Evolutionary conservation across 2,329 filamentous ascomycete species (phyloP).

Genomic region (Colletotrichum musae): DNA sequence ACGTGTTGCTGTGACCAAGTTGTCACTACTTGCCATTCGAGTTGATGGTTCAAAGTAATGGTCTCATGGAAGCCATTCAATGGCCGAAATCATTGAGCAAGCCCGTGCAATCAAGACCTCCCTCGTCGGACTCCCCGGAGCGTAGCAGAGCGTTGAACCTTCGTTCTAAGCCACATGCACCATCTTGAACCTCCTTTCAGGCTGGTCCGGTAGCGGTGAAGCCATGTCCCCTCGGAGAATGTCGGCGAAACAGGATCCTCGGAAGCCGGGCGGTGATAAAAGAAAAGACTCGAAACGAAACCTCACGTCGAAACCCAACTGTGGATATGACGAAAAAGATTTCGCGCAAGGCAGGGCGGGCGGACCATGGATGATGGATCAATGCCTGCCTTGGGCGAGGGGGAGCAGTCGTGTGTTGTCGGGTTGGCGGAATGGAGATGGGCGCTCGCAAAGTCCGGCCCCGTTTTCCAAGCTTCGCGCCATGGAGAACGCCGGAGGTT

Average conservation of each 20-base stretch:
- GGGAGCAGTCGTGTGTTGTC: conserved; percentile 9
- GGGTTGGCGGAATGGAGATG: conserved; percentile 14
- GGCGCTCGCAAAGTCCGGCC: conserved; percentile 16
- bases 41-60: neutral
- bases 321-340: conserved; percentile 29
- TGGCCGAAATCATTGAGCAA: neutral
- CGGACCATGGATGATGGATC: conserved; percentile 34
- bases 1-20: neutral
- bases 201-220: conserved; percentile 17
- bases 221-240: neutral
- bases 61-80: conserved; percentile 3
- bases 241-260: conserved; percentile 20
- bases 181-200: neutral
- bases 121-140: neutral
- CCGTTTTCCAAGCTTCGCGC: conserved; percentile 1
- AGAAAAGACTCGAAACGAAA: conserved; percentile 12
- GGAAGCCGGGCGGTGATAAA: conserved; percentile 22
- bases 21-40: conserved; percentile 1
- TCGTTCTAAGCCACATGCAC: neutral
- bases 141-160: neutral
- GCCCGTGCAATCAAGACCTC: neutral
- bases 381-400: neutral
- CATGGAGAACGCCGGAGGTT: conserved; percentile 11
- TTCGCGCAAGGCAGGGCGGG: conserved; percentile 5
- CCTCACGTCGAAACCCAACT: conserved; percentile 24